Percentiles rank a stretch among this genome's conserved stretches.
Evolutionary conservation across 257 asterid genomes (phyloP).

Genomic region (Penstemon davidsonii): DNA sequence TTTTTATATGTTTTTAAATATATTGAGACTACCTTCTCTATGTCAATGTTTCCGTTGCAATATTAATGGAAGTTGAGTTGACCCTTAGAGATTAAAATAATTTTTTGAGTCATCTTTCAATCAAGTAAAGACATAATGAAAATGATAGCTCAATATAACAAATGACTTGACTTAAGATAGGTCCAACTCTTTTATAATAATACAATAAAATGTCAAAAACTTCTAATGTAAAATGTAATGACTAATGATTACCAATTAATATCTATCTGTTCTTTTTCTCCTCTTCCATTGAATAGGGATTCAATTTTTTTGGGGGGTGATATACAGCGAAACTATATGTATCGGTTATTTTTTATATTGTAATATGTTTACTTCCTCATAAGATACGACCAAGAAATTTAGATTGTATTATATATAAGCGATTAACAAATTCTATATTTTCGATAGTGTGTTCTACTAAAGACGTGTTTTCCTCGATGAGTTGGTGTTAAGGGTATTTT

Average conservation of each 20-base stretch:
- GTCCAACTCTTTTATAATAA: background rate
- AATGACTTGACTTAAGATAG: conserved; percentile 28
- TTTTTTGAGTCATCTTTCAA: conserved; percentile 5
- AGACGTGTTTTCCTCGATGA: conserved; percentile 11
- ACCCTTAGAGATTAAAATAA: background rate
- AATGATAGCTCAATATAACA: conserved; percentile 27
- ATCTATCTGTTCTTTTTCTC: background rate
- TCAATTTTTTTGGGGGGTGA: no score
- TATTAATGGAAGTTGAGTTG: conserved; percentile 9
- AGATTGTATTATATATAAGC: background rate
- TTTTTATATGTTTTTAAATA: no score
- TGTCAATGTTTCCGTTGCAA: no score
- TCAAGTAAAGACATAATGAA: conserved; percentile 29
- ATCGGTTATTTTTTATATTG: no score
- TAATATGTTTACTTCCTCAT: no score
- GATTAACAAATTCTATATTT: conserved; percentile 25
- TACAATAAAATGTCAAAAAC: background rate
- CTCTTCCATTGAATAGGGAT: background rate
- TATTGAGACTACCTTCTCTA: no score
- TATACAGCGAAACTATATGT: background rate
- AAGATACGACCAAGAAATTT: background rate
- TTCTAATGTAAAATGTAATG: background rate
- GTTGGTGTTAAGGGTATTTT: no score
- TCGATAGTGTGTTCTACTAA: conserved; percentile 32
- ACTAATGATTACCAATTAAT: background rate